These are phyloP conservation scores for Solanum rostratum DNA, from an alignment of 257 asterid genomes.

Conservation along the genomic window DNA sequence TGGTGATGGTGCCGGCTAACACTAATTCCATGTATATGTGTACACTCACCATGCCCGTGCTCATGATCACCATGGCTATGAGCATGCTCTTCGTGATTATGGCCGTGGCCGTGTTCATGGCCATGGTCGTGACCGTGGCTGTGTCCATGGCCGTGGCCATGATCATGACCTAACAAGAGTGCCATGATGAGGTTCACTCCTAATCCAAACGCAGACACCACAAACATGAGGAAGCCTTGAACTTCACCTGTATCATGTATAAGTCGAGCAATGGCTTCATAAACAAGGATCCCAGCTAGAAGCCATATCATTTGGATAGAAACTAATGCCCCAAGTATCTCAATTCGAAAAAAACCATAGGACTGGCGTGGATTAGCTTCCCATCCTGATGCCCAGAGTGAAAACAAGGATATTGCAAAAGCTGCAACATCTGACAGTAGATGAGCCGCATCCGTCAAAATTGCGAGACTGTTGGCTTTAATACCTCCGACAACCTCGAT, in stretches of 20 bases:
- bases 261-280: conserved; percentile 72
- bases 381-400: conserved; percentile 97
- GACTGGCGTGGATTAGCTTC: conserved; percentile 92
- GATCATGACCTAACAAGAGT: conserved; percentile 72
- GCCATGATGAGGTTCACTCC: conserved; percentile 77
- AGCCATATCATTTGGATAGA: conserved; percentile 96
- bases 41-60: conserved; percentile 31
- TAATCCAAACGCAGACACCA: conserved; percentile 75
- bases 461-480: conserved; percentile 85
- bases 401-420: conserved; percentile 78
- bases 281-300: conserved; percentile 83
- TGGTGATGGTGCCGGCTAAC: conserved; percentile 30
- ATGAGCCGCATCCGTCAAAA: conserved; percentile 87
- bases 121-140: conserved; percentile 26
- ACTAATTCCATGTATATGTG: conserved; percentile 33
- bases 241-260: conserved; percentile 60
- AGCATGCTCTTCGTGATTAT: conserved; percentile 17
- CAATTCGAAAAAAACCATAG: conserved; percentile 82
- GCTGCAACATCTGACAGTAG: conserved; percentile 88
- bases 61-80: conserved; percentile 29
- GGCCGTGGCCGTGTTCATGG: conserved; percentile 23
- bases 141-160: conserved; percentile 44
- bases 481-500: conserved; percentile 79
- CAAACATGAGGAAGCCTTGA: conserved; percentile 74
- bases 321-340: conserved; percentile 76